Conservation (phyloP, 2,329 filamentous ascomycete genomes). For the Nigrospora osmanthi region DNA sequence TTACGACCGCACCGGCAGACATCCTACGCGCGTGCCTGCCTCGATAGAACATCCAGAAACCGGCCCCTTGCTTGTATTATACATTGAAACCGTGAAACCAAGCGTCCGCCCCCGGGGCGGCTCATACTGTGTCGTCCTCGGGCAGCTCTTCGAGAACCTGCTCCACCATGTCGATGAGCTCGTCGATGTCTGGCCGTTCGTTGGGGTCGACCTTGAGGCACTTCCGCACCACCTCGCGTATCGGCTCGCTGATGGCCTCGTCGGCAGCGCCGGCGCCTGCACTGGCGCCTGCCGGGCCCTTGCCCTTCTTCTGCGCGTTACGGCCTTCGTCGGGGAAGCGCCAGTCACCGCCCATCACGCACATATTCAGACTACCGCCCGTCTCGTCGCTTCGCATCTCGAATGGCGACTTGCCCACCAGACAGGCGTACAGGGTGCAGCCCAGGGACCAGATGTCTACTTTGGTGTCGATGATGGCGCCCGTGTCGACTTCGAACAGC, state of each 20-base stretch:
- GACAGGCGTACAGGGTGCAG: conserved; percentile 94
- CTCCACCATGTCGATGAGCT: conserved; percentile 24
- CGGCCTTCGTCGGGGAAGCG: conserved; percentile 84
- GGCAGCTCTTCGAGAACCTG: conserved; percentile 21
- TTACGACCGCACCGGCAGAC: no score
- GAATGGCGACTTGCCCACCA: conserved; percentile 95
- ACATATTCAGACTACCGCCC: conserved; percentile 85
- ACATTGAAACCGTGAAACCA: no score
- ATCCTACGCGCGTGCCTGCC: no score
- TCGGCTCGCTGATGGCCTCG: conserved; percentile 64
- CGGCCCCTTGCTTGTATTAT: no score
- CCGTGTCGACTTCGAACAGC: conserved; percentile 95
- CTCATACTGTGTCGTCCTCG: conserved; percentile 14
- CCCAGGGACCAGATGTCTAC: conserved; percentile 97
- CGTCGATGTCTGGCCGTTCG: conserved; percentile 58
- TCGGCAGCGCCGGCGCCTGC: conserved; percentile 29
- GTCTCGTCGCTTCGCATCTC: conserved; percentile 95
- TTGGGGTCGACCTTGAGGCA: conserved; percentile 82
- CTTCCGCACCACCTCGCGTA: conserved; percentile 79
- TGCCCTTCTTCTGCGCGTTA: conserved; percentile 38
- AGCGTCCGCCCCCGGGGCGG: no score
- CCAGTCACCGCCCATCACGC: conserved; percentile 91
- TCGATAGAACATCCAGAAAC: no score
- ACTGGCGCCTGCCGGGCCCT: conserved; percentile 26
- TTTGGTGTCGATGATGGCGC: conserved; percentile 85